Evolutionary conservation across 2,329 filamentous ascomycete species (phyloP), one percentile per base, ranked within the genome.

Genomic region (Polytolypa hystricis): DNA sequence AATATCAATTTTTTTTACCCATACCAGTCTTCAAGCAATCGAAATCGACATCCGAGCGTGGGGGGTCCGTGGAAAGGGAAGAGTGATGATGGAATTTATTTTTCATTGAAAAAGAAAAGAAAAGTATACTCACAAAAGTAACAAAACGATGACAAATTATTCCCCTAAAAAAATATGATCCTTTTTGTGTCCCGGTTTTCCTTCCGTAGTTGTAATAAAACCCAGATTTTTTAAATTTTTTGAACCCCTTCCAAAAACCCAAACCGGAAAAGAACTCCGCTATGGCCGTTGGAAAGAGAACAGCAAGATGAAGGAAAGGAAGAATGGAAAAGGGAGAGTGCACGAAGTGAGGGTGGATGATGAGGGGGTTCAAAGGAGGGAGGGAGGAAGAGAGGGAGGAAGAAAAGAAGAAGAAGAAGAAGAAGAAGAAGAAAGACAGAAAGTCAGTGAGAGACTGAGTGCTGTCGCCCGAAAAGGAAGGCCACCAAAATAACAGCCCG

Each of bases 351-450:
- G 38, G 40, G 39, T 33, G 41, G 49, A 46, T 46, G 47, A 42
- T 46, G 52, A 47, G 47, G 54, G 40, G 39, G 42, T 44, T 48
- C 37, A 35, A 42, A 42, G 48, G 49, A 50, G 50, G 48, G 30
- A 21, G 35, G 37, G 37, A 25, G 34, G 38, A 42, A 38, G 33
- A 52, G 47, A 47, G 53, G 44, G 37, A 42, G 45, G 50, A 33
- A 37, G 41, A 42, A 47, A 47, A 48, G 49, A 48, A 33, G 16
- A 34, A 37, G 39, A 33, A 38, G 38, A 42, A 38, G 35, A 43
- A 39, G 41, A 43, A 42, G 45, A 47, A 41, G 46, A 43, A 46
- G 36, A 44, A 43, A 38, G 36, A 42, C 41, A 42, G 33, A 38
- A 40, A 38, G 32, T 32, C 35, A 38, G 35, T 42, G 38, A 40